These are phyloP conservation scores for Tetradesmus lagerheimii DNA, from an alignment of 139 green algal genomes.

Conservation along the genomic window DNA sequence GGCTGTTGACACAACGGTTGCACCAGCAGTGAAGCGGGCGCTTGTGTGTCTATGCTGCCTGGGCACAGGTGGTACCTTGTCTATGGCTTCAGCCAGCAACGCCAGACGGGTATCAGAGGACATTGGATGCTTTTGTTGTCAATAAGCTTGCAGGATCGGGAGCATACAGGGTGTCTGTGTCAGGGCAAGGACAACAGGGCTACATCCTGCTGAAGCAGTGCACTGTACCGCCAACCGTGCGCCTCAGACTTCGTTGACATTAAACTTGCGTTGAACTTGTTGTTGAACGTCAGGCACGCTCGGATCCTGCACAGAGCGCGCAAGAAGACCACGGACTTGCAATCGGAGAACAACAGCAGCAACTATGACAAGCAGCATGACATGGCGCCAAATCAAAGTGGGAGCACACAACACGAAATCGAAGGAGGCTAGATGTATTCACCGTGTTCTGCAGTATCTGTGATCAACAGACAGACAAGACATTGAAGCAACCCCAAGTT, in stretches of 20 bases:
- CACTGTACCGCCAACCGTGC: not conserved
- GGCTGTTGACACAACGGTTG: not conserved
- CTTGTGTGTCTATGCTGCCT: not conserved
- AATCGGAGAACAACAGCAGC: not conserved
- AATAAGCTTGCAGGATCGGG: not conserved
- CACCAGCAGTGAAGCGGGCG: not conserved
- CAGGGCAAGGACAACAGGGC: not conserved
- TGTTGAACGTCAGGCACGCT: too few relatives aligned
- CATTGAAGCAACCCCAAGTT: not conserved
- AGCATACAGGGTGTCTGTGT: too few relatives aligned
- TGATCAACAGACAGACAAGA: not conserved
- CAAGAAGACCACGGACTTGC: too few relatives aligned
- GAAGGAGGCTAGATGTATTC: not conserved
- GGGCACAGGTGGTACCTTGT: constrained; percentile 8
- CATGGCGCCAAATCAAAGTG: not conserved
- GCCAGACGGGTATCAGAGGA: not conserved
- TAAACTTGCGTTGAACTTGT: too few relatives aligned
- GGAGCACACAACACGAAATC: not conserved
- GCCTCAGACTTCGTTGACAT: too few relatives aligned
- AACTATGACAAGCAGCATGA: not conserved
- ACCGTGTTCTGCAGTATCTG: not conserved
- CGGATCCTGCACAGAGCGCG: too few relatives aligned
- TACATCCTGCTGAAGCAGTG: not conserved
- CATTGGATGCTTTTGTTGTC: not conserved
- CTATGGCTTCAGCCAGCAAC: constrained; percentile 17